phyloP scores from a whole-genome alignment of 2,329 filamentous ascomycete genomes.

The Tolypocladium tundrense region DNA sequence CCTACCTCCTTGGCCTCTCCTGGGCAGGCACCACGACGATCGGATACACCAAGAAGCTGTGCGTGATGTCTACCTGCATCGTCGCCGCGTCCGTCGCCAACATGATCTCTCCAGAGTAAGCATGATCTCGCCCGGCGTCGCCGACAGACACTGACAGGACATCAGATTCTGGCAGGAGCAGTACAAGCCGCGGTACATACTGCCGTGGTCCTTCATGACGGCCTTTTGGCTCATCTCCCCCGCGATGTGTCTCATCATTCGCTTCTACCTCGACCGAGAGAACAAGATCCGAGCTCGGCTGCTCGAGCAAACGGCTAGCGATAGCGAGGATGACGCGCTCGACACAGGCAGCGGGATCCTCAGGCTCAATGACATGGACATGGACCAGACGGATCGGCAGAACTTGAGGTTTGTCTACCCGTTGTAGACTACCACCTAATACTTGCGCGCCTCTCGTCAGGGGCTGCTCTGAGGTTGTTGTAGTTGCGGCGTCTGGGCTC shows the following conservation, averaged over 20 bases:
- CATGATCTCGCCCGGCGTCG: neutral
- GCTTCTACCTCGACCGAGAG: conserved; percentile 10
- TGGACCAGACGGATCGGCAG: conserved; percentile 10
- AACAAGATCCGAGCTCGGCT: conserved; percentile 7
- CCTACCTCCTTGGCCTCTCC: conserved; percentile 15
- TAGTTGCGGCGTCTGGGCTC: too few species aligned
- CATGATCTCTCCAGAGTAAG: conserved; percentile 18
- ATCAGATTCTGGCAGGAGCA: conserved; percentile 12
- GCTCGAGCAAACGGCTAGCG: conserved; percentile 1
- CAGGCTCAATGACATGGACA: conserved; percentile 7
- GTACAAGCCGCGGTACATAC: conserved; percentile 10
- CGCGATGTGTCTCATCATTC: conserved; percentile 12
- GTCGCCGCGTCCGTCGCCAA: conserved; percentile 13
- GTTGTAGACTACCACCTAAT: conserved; percentile 14
- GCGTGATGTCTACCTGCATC: conserved; percentile 12
- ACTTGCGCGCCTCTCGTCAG: too few species aligned
- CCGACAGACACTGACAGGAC: neutral
- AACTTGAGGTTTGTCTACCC: conserved; percentile 12
- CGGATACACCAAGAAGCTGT: conserved; percentile 13
- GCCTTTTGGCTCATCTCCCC: conserved; percentile 15
- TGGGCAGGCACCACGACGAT: conserved; percentile 14
- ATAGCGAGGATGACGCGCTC: conserved; percentile 7
- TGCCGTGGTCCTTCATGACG: conserved; percentile 14
- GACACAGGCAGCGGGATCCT: conserved; percentile 8
- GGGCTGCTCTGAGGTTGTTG: too few species aligned